These are phyloP conservation scores for Alternaria arborescens DNA, from an alignment of 2,329 filamentous ascomycete genomes.

Conservation along the genomic window DNA sequence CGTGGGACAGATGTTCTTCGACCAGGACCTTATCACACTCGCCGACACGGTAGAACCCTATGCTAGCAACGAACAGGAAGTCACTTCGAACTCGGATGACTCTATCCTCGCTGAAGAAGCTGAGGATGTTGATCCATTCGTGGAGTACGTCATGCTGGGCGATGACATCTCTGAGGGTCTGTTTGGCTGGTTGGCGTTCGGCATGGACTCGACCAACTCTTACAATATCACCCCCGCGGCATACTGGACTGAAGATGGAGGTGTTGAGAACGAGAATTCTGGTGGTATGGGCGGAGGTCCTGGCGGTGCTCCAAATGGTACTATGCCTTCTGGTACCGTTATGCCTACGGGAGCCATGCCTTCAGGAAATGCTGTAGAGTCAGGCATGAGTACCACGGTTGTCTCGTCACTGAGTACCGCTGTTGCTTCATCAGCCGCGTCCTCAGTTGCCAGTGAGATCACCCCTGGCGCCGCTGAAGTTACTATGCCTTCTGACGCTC, in stretches of 20 bases:
- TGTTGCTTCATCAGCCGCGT: not conserved
- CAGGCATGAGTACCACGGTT: not conserved
- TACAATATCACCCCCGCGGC: conserved; percentile 43
- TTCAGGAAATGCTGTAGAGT: conserved; percentile 9
- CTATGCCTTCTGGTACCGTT: conserved; percentile 14
- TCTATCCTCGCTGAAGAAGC: conserved; percentile 58
- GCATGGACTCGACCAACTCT: conserved; percentile 34
- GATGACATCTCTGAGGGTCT: conserved; percentile 52
- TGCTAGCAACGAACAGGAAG: conserved; percentile 50
- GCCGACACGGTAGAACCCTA: conserved; percentile 60
- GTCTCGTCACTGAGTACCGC: not conserved
- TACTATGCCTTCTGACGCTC: conserved; percentile 4
- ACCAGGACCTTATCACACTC: conserved; percentile 49
- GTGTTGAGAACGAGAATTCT: conserved; percentile 28
- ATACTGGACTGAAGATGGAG: conserved; percentile 38
- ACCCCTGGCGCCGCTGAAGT: conserved; percentile 9
- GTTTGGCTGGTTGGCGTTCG: conserved; percentile 48
- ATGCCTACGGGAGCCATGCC: conserved; percentile 22
- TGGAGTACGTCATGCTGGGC: conserved; percentile 67
- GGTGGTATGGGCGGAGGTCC: not conserved
- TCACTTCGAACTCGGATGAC: conserved; percentile 64
- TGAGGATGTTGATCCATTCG: conserved; percentile 62
- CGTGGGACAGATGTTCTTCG: conserved; percentile 57
- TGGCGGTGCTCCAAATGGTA: conserved; percentile 3
- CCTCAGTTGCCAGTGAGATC: not conserved